These are phyloP conservation scores for Salvia miltiorrhiza DNA, from an alignment of 257 asterid genomes.

Conservation along the genomic window DNA sequence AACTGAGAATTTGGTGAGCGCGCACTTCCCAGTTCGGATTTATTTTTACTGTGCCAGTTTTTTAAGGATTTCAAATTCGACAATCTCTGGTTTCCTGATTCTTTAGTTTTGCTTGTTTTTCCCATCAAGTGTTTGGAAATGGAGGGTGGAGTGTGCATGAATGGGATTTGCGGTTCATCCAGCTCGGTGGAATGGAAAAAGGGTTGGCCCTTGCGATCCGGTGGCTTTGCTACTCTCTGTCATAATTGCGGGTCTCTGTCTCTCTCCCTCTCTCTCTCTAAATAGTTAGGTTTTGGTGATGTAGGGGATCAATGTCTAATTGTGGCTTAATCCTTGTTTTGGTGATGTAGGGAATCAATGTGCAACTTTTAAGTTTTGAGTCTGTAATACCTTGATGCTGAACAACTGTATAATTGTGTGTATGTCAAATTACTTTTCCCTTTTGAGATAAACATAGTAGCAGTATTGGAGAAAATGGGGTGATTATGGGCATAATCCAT, in stretches of 20 bases:
- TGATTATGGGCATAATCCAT: not conserved
- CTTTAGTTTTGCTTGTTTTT: not conserved
- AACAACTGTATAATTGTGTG: not conserved
- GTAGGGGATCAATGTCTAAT: not conserved
- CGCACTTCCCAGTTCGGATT: conserved; percentile 25
- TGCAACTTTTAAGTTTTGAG: not conserved
- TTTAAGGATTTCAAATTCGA: not conserved
- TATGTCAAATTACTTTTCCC: not conserved
- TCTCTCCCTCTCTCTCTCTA: not conserved
- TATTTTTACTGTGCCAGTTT: not conserved
- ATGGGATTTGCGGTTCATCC: conserved; percentile 55
- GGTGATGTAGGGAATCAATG: not conserved
- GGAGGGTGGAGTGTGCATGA: conserved; percentile 71
- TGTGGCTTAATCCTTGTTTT: not conserved
- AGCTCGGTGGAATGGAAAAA: conserved; percentile 45
- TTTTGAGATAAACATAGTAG: not conserved
- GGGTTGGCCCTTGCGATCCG: conserved; percentile 88
- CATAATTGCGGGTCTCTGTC: conserved; percentile 64
- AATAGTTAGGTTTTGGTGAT: not conserved
- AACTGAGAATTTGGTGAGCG: conserved; percentile 24
- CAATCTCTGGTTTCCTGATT: conserved; percentile 7
- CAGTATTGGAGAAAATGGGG: not conserved
- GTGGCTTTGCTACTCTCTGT: conserved; percentile 74
- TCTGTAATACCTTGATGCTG: not conserved
- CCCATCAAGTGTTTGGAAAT: conserved; percentile 19